A percentile compares a stretch with the other conserved stretches of the same genome.
These are phyloP conservation scores for Elongisporangium anandrum DNA, from an alignment of 352 stramenopile species.

Conservation along the genomic window DNA sequence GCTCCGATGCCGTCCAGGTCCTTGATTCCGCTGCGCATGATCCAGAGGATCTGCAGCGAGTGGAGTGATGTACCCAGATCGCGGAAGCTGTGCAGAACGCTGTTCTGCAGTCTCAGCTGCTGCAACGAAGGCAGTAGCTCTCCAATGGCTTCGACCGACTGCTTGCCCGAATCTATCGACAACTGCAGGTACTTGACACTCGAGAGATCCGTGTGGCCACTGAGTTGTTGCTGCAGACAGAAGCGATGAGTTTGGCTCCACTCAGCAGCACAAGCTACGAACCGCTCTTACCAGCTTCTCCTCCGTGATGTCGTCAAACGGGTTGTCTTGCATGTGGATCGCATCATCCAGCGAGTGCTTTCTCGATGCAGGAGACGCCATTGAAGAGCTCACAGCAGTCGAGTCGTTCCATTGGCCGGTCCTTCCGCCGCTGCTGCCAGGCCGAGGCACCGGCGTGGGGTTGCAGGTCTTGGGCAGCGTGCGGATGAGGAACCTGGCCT, in stretches of 20 bases:
- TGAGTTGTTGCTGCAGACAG: conserved; percentile 44
- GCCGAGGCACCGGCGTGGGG: conserved; percentile 35
- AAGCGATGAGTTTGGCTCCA: conserved; percentile 1
- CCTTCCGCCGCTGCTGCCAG: neutral
- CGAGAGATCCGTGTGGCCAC: conserved; percentile 52
- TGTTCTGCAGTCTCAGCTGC: conserved; percentile 59
- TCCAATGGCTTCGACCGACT: conserved; percentile 78
- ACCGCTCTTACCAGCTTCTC: conserved; percentile 50
- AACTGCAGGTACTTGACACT: conserved; percentile 56
- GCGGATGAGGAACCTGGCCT: conserved; percentile 66
- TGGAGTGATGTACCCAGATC: conserved; percentile 80
- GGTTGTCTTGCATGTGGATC: conserved; percentile 40
- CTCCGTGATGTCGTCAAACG: conserved; percentile 77
- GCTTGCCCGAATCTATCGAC: conserved; percentile 66
- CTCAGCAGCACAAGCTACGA: neutral
- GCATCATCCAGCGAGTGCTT: neutral
- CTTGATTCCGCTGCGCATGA: conserved; percentile 57
- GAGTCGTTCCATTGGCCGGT: neutral
- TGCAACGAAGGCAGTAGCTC: conserved; percentile 72
- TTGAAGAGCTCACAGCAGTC: neutral
- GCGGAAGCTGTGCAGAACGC: conserved; percentile 66
- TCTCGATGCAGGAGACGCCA: neutral
- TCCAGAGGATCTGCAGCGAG: conserved; percentile 56
- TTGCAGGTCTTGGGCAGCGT: conserved; percentile 72
- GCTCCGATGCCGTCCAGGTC: conserved; percentile 86